Evolutionary conservation across 495 filamentous ascomycete species (phyloP).

Genomic region (Chaetomium cochliodes): DNA sequence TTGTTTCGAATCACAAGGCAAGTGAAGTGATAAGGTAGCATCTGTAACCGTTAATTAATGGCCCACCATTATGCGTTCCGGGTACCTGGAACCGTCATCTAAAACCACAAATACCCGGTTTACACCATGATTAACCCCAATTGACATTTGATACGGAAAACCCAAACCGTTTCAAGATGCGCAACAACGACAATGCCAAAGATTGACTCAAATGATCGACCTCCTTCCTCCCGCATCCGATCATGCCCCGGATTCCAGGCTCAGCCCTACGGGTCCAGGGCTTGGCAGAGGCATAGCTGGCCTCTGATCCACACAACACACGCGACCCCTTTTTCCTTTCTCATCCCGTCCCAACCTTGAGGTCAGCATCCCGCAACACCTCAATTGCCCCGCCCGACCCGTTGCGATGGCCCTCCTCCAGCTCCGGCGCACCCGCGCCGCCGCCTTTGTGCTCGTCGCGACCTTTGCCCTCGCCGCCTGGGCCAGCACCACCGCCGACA

Average conservation of each 20-base stretch:
- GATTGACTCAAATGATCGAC: neutral
- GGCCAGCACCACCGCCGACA: constrained; percentile 16
- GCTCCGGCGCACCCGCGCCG: constrained; percentile 19
- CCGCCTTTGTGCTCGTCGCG: neutral
- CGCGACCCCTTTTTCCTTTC: constrained; percentile 9
- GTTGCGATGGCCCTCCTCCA: constrained; percentile 23
- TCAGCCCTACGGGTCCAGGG: constrained; percentile 20
- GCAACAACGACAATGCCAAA: neutral
- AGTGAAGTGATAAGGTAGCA: no score
- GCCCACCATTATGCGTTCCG: no score
- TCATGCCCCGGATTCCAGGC: neutral
- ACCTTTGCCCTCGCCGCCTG: constrained; percentile 15
- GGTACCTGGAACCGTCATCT: neutral
- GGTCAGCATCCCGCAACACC: neutral
- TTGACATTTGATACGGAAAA: neutral
- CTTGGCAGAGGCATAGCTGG: constrained; percentile 14
- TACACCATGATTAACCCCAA: neutral
- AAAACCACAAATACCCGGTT: neutral
- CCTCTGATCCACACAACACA: constrained; percentile 1
- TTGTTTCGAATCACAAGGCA: no score
- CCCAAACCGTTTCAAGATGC: neutral
- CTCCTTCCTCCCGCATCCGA: neutral
- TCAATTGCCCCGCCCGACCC: neutral
- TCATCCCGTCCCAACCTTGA: neutral
- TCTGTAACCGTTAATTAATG: no score